Percentiles rank a stretch among this genome's conserved stretches.
Conservation (phyloP, 169 alveolate genomes). For the Theileria orientalis region DNA sequence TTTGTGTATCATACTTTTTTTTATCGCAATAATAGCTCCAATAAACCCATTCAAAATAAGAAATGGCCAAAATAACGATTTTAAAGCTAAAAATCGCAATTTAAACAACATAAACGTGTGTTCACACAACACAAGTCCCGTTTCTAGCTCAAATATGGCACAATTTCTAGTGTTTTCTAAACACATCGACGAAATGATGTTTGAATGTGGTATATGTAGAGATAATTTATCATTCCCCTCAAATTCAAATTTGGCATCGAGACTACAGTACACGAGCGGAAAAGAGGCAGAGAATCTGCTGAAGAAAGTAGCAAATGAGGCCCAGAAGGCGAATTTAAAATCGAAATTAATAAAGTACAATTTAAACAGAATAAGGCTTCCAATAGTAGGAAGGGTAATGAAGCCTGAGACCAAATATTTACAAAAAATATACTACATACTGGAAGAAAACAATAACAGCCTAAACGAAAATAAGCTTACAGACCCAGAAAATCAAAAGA, state of each 20-base stretch:
- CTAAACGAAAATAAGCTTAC: neutral
- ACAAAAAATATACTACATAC: conserved; percentile 51
- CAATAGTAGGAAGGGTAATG: conserved; percentile 45
- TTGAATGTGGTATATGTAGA: conserved; percentile 53
- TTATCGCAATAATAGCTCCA: too few species aligned
- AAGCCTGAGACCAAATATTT: conserved; percentile 34
- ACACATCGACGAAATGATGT: conserved; percentile 67
- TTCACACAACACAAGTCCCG: too few species aligned
- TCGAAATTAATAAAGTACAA: conserved; percentile 25
- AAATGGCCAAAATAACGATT: too few species aligned
- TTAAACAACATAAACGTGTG: too few species aligned
- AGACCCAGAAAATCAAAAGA: neutral
- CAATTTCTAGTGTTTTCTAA: neutral
- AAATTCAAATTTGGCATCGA: conserved; percentile 2
- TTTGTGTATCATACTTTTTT: too few species aligned
- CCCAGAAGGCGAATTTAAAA: neutral
- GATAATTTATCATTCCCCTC: conserved; percentile 38
- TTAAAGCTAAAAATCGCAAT: too few species aligned
- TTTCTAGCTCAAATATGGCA: too few species aligned
- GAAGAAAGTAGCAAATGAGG: neutral
- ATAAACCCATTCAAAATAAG: too few species aligned
- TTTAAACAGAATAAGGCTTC: conserved; percentile 22
- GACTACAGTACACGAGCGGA: neutral
- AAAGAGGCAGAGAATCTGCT: conserved; percentile 2
- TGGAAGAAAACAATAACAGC: conserved; percentile 58